These are phyloP conservation scores for Coniochaeta prunicola DNA, from an alignment of 2,329 filamentous ascomycete genomes.

Conservation along the genomic window DNA sequence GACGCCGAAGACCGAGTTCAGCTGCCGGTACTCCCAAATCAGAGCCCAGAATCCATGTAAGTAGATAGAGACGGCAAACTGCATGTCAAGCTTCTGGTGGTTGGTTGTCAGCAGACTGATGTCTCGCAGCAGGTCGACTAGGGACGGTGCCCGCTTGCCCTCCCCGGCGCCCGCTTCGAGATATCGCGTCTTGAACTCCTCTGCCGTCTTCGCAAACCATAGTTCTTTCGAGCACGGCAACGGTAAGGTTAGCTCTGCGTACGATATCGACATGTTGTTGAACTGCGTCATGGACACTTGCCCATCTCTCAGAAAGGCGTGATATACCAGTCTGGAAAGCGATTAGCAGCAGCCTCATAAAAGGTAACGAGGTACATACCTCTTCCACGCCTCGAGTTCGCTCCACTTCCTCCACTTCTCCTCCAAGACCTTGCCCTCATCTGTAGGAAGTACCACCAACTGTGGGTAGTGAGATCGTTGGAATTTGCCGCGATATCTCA, in stretches of 20 bases:
- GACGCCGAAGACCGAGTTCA: conserved; percentile 40
- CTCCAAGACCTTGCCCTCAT: conserved; percentile 49
- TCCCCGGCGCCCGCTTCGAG: conserved; percentile 32
- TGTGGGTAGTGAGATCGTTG: conserved; percentile 45
- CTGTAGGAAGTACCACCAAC: conserved; percentile 42
- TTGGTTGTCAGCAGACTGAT: conserved; percentile 42
- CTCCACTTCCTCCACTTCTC: conserved; percentile 61
- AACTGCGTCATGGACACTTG: conserved; percentile 62
- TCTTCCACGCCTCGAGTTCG: conserved; percentile 58
- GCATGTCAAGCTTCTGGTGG: conserved; percentile 45
- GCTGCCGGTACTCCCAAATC: conserved; percentile 58
- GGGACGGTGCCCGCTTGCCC: conserved; percentile 37
- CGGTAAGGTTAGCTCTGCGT: conserved; percentile 60
- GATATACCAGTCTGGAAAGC: conserved; percentile 47
- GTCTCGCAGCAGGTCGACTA: conserved; percentile 51
- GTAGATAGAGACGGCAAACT: conserved; percentile 51
- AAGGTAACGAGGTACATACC: conserved; percentile 24
- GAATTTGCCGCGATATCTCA: conserved; percentile 51
- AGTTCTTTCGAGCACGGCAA: conserved; percentile 54
- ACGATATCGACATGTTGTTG: conserved; percentile 59
- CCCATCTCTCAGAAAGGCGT: conserved; percentile 57
- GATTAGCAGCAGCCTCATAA: neutral
- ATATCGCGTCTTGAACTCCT: conserved; percentile 57
- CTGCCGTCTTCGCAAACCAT: conserved; percentile 58
- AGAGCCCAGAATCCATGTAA: conserved; percentile 60